phyloP scores from a whole-genome alignment of 1,139 yeast genomes.

The Pneumocystis oryctolagi region DNA sequence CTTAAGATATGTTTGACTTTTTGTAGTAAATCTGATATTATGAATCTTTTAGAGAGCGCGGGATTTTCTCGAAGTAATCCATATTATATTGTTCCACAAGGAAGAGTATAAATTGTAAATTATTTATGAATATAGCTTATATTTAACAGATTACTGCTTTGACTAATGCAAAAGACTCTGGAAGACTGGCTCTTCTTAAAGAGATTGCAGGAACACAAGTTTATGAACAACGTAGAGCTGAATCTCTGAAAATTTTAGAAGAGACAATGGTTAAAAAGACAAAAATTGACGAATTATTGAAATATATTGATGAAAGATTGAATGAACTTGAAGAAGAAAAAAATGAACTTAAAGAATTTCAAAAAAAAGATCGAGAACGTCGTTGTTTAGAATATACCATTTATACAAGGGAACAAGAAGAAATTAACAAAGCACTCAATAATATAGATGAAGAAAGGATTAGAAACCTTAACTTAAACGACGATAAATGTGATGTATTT shows the following conservation, averaged over 20 bases:
- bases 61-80: conserved; percentile 88
- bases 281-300: conserved; percentile 61
- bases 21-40: conserved; percentile 53
- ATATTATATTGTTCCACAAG: conserved; percentile 94
- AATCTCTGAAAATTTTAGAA: conserved; percentile 65
- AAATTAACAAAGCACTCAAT: conserved; percentile 46
- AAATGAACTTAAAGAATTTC: conserved; percentile 56
- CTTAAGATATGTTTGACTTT: background rate
- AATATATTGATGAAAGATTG: conserved; percentile 54
- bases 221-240: conserved; percentile 67
- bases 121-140: background rate
- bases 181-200: conserved; percentile 61
- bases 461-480: conserved; percentile 34
- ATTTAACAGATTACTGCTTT: conserved; percentile 34
- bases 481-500: conserved; percentile 32
- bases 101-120: conserved; percentile 29
- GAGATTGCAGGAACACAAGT: conserved; percentile 94
- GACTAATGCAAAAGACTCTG: conserved; percentile 78
- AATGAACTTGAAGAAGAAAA: conserved; percentile 71
- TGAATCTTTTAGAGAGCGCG: conserved; percentile 74
- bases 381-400: conserved; percentile 63
- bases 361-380: conserved; percentile 49
- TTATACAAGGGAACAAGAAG: conserved; percentile 59
- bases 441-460: conserved; percentile 46
- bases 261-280: conserved; percentile 54